Conservation (phyloP, 129 eudicot genomes). For the Flaveria brownii region DNA sequence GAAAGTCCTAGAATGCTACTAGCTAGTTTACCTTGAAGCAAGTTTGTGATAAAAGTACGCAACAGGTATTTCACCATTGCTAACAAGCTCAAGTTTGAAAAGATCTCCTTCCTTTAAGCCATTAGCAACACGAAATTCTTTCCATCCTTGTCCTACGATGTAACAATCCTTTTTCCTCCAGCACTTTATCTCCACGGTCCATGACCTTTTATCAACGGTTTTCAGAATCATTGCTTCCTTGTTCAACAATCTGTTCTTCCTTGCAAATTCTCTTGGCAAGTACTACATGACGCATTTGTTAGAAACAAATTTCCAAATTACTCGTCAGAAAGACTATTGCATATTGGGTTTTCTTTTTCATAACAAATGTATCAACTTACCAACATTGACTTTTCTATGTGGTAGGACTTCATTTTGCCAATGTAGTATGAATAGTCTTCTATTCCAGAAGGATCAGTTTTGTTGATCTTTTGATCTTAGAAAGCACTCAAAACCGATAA, state of each 20-base stretch:
- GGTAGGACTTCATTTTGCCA: conserved; percentile 2
- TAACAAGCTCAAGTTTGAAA: conserved; percentile 27
- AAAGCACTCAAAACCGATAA: too few relatives aligned
- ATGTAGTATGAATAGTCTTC: conserved; percentile 16
- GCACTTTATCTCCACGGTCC: conserved; percentile 23
- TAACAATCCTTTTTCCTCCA: not conserved
- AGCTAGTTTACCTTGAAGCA: too few relatives aligned
- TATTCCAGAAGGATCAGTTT: not conserved
- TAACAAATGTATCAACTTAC: not conserved
- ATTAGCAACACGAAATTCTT: conserved; percentile 22
- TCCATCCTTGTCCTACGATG: conserved; percentile 24
- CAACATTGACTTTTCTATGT: not conserved
- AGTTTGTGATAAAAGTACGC: not conserved
- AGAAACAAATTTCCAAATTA: not conserved
- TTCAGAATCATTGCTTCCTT: conserved; percentile 22
- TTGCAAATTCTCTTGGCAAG: conserved; percentile 19
- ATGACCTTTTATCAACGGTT: conserved; percentile 13
- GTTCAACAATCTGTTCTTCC: conserved; percentile 22
- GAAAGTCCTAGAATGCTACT: too few relatives aligned
- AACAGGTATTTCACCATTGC: conserved; percentile 8
- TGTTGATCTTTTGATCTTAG: not conserved
- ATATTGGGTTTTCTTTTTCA: not conserved
- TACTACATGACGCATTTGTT: conserved; percentile 10
- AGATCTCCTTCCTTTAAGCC: conserved; percentile 29
- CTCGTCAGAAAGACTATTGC: not conserved